phyloP scores from a whole-genome alignment of 1,284 basidiomycete species.

The Pascua sp. region DNA sequence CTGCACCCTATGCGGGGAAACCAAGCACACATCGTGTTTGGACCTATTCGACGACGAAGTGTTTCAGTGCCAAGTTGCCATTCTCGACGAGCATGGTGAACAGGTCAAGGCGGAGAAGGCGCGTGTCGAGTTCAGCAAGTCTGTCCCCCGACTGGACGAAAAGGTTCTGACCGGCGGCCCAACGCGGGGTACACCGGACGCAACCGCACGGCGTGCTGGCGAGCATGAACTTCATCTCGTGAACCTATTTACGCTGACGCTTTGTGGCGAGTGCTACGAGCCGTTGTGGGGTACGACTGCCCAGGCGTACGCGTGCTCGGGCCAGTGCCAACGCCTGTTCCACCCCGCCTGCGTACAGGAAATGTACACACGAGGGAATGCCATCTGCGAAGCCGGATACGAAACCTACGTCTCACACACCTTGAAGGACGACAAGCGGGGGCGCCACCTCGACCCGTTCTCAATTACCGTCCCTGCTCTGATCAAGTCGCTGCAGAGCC shows the following conservation, averaged over 20 bases:
- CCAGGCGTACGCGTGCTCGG: conserved; percentile 63
- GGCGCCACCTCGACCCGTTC: conserved; percentile 52
- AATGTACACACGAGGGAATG: conserved; percentile 41
- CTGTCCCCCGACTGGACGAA: conserved; percentile 25
- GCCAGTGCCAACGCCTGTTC: conserved; percentile 59
- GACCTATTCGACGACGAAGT: conserved; percentile 14
- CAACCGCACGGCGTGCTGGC: conserved; percentile 22
- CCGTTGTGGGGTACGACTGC: conserved; percentile 67
- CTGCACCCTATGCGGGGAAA: conserved; percentile 35
- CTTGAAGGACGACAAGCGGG: too few species aligned
- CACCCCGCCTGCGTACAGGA: conserved; percentile 56
- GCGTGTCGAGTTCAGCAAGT: conserved; percentile 29
- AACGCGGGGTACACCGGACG: conserved; percentile 4
- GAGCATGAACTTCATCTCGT: conserved; percentile 46
- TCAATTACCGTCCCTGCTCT: conserved; percentile 56
- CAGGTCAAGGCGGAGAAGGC: conserved; percentile 6
- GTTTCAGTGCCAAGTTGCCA: conserved; percentile 28
- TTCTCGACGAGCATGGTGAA: not conserved
- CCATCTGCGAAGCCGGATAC: conserved; percentile 40
- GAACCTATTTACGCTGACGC: conserved; percentile 66
- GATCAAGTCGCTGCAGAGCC: conserved; percentile 57
- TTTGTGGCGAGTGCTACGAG: conserved; percentile 63
- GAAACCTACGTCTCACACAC: conserved; percentile 26
- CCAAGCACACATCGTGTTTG: conserved; percentile 35
- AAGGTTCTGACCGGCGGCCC: conserved; percentile 19